Conservation (phyloP, 805 yeast species). For the Myxozyma lipomycoides region DNA sequence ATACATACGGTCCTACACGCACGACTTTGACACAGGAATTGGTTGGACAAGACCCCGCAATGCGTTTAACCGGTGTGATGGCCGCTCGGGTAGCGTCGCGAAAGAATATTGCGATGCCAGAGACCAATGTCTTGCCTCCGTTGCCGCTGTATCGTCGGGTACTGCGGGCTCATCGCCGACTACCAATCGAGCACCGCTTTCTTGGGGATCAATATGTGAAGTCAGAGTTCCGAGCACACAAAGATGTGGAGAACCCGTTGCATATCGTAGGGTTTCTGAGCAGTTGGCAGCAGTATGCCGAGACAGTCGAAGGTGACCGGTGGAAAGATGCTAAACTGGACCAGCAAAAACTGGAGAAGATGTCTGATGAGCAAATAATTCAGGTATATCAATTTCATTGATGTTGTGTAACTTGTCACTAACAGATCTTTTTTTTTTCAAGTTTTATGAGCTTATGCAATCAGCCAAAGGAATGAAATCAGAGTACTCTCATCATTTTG, state of each 20-base stretch:
- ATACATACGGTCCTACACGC: too few species aligned
- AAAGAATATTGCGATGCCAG: constrained; percentile 38
- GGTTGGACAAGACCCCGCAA: too few species aligned
- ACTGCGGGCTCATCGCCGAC: constrained; percentile 68
- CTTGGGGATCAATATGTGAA: constrained; percentile 89
- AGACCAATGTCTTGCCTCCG: constrained; percentile 62
- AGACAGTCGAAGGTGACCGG: constrained; percentile 44
- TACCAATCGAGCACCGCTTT: constrained; percentile 66
- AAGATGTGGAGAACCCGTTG: constrained; percentile 76
- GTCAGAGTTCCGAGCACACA: constrained; percentile 84
- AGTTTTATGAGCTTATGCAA: constrained; percentile 45
- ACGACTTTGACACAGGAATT: too few species aligned
- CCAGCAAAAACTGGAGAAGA: constrained; percentile 62
- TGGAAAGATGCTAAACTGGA: constrained; percentile 66
- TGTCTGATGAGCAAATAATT: constrained; percentile 86
- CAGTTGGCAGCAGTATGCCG: constrained; percentile 71
- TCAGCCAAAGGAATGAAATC: constrained; percentile 40
- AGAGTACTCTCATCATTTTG: constrained; percentile 32
- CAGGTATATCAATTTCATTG: constrained; percentile 45
- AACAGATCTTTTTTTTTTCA: background rate
- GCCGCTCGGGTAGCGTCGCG: constrained; percentile 14
- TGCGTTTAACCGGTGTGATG: constrained; percentile 10
- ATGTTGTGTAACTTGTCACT: background rate
- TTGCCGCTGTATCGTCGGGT: constrained; percentile 71
- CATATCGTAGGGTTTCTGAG: constrained; percentile 91